These are phyloP conservation scores for Colletotrichum tanaceti DNA, from an alignment of 2,329 filamentous ascomycete species.

Conservation along the genomic window DNA sequence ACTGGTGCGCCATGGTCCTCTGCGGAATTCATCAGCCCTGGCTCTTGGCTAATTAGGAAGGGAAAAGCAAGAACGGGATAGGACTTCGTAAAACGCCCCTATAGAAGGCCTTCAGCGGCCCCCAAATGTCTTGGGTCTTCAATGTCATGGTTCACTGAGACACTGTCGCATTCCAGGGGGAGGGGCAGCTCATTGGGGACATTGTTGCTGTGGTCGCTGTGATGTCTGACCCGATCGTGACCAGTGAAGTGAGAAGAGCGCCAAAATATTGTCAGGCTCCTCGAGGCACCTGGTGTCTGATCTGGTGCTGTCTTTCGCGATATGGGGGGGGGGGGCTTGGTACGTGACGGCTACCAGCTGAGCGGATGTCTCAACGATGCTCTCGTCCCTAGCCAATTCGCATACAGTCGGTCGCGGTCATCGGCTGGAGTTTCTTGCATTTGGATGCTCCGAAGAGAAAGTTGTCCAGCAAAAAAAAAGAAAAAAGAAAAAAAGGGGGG, in stretches of 20 bases:
- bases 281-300: background rate
- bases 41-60: background rate
- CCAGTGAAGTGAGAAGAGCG: background rate
- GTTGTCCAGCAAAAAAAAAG: too few relatives aligned
- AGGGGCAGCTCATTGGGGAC: background rate
- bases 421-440: too few relatives aligned
- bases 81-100: constrained; percentile 16
- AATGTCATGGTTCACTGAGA: background rate
- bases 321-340: background rate
- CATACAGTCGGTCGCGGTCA: background rate
- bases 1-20: constrained; percentile 2
- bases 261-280: background rate
- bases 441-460: too few relatives aligned
- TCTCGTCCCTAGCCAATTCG: background rate
- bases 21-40: constrained; percentile 28
- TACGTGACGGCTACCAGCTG: constrained; percentile 12
- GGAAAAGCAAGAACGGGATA: constrained; percentile 4
- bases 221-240: background rate
- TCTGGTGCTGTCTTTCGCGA: background rate
- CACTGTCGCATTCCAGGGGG: background rate
- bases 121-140: constrained; percentile 2
- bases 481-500: background rate
- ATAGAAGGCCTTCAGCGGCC: background rate
- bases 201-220: background rate
- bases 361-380: background rate